Base-by-base conservation (phyloP, 257 asterid genomes). In the Asclepias syriaca region DNA sequence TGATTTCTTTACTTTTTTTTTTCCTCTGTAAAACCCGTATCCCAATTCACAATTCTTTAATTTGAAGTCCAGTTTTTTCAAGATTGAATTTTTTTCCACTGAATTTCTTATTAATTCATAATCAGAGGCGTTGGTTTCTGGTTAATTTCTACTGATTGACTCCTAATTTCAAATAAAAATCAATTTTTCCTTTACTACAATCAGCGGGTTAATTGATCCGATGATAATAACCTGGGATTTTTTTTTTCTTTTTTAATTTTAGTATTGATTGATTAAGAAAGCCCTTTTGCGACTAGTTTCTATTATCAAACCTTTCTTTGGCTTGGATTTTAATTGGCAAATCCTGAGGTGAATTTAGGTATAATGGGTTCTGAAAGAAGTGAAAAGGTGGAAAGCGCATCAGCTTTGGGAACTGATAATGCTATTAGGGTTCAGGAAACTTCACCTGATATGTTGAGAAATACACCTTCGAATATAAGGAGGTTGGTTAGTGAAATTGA, bases 401-500 rank as follows among this genome's bases (percentile, higher is more conserved):
- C 82, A 19, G 60, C 51, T 77, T 77, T 77, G 16, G 82, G 80
- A 59, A 56, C 66, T 65, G 37, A n/a, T 15, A 24, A 40, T 69
- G 79, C 50, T 18, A 59, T 34, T 68, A 46, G 29, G 61, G 50
- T 39, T 55, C 88, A 84, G 69, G 84, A 81, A 77, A 80, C 84
- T 55, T 85, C 95, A 46, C 93, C 86, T n/a, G 98, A 92, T 72
- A 76, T 84, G 91, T 70, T 92, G 77, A 92, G 86, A 93, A 95
- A 95, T 69, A 88, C 99, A 37, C 93, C 97, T 1, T 95, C 97
- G 6, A 95, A 95, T 85, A 95, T 95, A 72, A 81, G 92, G 82
- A 85, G 92, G 80, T 81, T 92, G 85, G 89, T 82, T 24, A 60
- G 82, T 84, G 97, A 91, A 80, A 92, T 95, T 78, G 97, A 95